phyloP scores from a whole-genome alignment of 805 yeast species.

The Sugiyamaella marilandica region DNA sequence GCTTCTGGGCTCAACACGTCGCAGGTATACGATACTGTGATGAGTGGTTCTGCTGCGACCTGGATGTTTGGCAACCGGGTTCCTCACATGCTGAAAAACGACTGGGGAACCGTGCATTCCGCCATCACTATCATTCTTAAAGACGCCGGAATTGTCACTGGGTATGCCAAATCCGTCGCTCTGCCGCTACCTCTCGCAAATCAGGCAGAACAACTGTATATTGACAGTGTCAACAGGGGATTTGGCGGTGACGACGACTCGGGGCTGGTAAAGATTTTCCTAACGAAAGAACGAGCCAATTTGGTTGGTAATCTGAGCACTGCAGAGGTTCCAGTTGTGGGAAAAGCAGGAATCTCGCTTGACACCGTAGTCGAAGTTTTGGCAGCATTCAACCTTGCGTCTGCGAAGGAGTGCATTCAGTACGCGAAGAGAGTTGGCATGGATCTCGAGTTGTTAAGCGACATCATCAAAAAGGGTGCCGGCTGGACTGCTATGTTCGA shows the following conservation, averaged over 20 bases:
- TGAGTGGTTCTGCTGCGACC: constrained; percentile 1
- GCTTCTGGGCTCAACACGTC: constrained; percentile 5
- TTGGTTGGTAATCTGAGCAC: constrained; percentile 3
- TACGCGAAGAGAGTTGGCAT: constrained; percentile 8
- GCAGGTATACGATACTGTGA: constrained; percentile 2
- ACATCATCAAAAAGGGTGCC: constrained; percentile 11
- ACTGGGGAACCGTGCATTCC: constrained; percentile 10
- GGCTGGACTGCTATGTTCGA: constrained; percentile 7
- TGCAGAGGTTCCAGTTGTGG: background rate
- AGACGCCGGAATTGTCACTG: constrained; percentile 11
- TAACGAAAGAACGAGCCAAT: background rate
- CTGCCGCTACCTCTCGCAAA: constrained; percentile 7
- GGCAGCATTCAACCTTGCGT: constrained; percentile 5
- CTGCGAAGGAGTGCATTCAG: constrained; percentile 8
- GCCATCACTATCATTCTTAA: constrained; percentile 8
- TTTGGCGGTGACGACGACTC: constrained; percentile 8
- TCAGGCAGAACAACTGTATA: constrained; percentile 9
- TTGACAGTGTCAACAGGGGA: constrained; percentile 1
- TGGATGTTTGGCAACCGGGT: constrained; percentile 14
- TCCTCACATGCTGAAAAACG: constrained; percentile 11
- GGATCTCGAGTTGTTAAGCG: constrained; percentile 3
- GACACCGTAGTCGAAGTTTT: constrained; percentile 6
- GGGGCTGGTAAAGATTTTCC: constrained; percentile 7
- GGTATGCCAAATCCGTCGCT: constrained; percentile 6
- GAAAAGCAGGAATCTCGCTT: constrained; percentile 1